Percentiles rank a stretch among this genome's conserved stretches.
These are phyloP conservation scores for Hysterangium stoloniferum DNA, from an alignment of 768 basidiomycete species.

Conservation along the genomic window DNA sequence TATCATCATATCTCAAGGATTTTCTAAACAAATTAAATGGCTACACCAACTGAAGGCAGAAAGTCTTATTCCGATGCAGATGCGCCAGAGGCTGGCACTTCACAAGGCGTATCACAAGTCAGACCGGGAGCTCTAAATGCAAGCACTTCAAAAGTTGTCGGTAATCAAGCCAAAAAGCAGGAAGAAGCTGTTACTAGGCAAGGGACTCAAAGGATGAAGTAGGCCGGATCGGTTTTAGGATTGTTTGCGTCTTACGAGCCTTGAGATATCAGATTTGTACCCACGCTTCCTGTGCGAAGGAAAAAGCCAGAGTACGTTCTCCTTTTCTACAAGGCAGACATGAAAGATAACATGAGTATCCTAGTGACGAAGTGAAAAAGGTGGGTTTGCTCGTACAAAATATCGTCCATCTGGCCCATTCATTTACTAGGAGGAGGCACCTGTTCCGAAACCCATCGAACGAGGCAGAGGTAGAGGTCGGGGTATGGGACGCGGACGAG, in stretches of 20 bases:
- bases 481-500: constrained; percentile 43
- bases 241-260: background rate
- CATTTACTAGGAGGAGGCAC: constrained; percentile 3
- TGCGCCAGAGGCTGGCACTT: background rate
- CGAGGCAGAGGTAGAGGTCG: constrained; percentile 32
- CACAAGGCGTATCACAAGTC: background rate
- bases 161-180: constrained; percentile 64
- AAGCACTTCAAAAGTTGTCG: constrained; percentile 51
- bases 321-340: constrained; percentile 2
- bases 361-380: constrained; percentile 44
- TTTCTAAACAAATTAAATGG: too few species aligned
- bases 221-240: background rate
- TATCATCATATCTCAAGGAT: too few species aligned
- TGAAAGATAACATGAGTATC: constrained; percentile 15
- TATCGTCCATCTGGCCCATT: background rate
- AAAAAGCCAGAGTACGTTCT: constrained; percentile 64
- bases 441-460: constrained; percentile 28
- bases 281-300: constrained; percentile 64
- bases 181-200: constrained; percentile 59
- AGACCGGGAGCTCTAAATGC: background rate
- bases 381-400: constrained; percentile 30
- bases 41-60: background rate
- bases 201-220: constrained; percentile 65
- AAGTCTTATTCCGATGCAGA: background rate
- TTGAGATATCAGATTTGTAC: constrained; percentile 41